phyloP scores from a whole-genome alignment of 2,329 filamentous ascomycete genomes.

The Monosporascus cannonballus region DNA sequence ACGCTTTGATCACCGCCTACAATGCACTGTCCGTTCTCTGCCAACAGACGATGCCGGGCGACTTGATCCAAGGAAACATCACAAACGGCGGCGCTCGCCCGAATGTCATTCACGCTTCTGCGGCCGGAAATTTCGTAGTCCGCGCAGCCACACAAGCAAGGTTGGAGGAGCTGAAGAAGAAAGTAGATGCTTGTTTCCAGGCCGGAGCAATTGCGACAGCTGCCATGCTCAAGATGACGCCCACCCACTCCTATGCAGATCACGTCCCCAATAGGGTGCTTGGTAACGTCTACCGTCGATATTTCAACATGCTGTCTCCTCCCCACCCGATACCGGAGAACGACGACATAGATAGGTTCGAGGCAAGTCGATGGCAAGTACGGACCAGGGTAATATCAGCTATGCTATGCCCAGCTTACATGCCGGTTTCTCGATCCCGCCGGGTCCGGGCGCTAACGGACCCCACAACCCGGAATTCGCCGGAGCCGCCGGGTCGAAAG shows the following conservation, averaged over 20 bases:
- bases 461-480: constrained; percentile 51
- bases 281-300: constrained; percentile 36
- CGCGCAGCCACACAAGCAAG: constrained; percentile 29
- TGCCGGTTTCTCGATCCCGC: constrained; percentile 44
- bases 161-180: constrained; percentile 31
- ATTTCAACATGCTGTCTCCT: constrained; percentile 36
- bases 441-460: constrained; percentile 35
- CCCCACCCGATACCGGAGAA: constrained; percentile 27
- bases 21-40: constrained; percentile 44
- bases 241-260: constrained; percentile 41
- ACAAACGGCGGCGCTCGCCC: constrained; percentile 45
- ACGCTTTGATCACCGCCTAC: constrained; percentile 46
- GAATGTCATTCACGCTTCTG: constrained; percentile 49
- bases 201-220: constrained; percentile 44
- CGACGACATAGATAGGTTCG: constrained; percentile 34
- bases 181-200: constrained; percentile 40
- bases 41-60: constrained; percentile 48
- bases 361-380: constrained; percentile 45
- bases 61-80: constrained; percentile 46
- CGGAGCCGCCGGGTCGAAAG: constrained; percentile 40
- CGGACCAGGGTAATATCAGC: constrained; percentile 54
- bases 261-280: constrained; percentile 48
- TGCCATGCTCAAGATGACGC: constrained; percentile 38
- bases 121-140: constrained; percentile 26
- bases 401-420: constrained; percentile 51